Conservation (phyloP, 2,329 filamentous ascomycete genomes). For the Cladosporium austrohemisphaericum region DNA sequence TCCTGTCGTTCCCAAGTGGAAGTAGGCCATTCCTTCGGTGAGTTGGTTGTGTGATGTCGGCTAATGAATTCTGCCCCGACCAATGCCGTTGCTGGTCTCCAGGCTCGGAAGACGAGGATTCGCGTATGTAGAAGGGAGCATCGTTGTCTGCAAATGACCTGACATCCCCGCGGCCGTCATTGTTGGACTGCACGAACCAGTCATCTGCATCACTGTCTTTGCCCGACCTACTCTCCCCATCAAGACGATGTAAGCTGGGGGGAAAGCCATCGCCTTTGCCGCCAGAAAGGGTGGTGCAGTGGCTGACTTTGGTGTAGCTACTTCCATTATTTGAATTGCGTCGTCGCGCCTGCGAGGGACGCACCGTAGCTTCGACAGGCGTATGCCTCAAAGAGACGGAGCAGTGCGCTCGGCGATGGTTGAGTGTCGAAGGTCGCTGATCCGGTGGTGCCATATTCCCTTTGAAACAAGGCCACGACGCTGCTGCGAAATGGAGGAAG, state of each 20-base stretch:
- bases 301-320: conserved; percentile 23
- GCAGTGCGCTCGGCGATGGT: conserved; percentile 32
- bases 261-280: conserved; percentile 30
- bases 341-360: conserved; percentile 12
- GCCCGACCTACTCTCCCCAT: conserved; percentile 42
- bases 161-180: conserved; percentile 39
- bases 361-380: conserved; percentile 17
- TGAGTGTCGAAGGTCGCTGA: background rate
- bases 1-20: conserved; percentile 46
- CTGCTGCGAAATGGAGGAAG: background rate
- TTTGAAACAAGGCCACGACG: background rate
- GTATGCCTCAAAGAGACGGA: conserved; percentile 46
- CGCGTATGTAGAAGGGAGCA: conserved; percentile 39
- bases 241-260: conserved; percentile 37
- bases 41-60: conserved; percentile 5
- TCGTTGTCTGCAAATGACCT: conserved; percentile 41
- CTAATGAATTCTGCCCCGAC: conserved; percentile 11
- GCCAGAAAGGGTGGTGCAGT: conserved; percentile 16
- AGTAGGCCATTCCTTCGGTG: conserved; percentile 18
- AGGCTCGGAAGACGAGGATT: conserved; percentile 39
- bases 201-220: conserved; percentile 50
- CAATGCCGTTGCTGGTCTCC: conserved; percentile 23
- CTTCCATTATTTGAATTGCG: conserved; percentile 12
- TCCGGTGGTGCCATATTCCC: background rate
- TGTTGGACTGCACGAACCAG: conserved; percentile 52